These are phyloP conservation scores for Fusarium agapanthi DNA, from an alignment of 2,329 filamentous ascomycete species.

Conservation along the genomic window DNA sequence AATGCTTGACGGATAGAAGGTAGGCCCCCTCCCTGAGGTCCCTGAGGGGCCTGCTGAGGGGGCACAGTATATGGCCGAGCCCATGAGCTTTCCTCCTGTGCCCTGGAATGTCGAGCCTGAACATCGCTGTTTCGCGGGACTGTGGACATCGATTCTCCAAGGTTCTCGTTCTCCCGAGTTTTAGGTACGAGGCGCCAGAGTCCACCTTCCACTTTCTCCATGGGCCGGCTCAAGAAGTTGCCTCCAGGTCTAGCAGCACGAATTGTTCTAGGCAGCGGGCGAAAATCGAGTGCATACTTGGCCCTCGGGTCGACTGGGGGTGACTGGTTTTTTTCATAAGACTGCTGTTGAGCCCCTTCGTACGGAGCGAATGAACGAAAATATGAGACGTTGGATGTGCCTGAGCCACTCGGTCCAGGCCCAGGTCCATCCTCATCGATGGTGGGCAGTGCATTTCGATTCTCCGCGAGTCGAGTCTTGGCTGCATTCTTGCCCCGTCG, in stretches of 20 bases:
- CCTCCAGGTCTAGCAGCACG: neutral
- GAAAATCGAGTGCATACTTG: neutral
- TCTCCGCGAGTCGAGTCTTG: neutral
- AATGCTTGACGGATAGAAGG: constrained; percentile 28
- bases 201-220: neutral
- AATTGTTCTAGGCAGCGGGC: neutral
- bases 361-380: neutral
- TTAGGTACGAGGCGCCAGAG: neutral
- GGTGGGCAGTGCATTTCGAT: neutral
- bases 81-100: neutral
- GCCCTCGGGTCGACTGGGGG: neutral
- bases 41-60: neutral
- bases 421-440: neutral
- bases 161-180: neutral
- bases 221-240: neutral
- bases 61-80: neutral
- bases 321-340: neutral
- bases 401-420: neutral
- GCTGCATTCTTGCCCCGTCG: neutral
- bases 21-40: neutral
- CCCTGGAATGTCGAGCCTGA: neutral
- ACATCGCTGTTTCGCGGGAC: neutral
- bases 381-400: neutral
- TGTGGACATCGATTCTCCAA: neutral
- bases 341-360: neutral